Base-by-base conservation (phyloP, 495 filamentous ascomycete genomes). In the Penicillium canariense region DNA sequence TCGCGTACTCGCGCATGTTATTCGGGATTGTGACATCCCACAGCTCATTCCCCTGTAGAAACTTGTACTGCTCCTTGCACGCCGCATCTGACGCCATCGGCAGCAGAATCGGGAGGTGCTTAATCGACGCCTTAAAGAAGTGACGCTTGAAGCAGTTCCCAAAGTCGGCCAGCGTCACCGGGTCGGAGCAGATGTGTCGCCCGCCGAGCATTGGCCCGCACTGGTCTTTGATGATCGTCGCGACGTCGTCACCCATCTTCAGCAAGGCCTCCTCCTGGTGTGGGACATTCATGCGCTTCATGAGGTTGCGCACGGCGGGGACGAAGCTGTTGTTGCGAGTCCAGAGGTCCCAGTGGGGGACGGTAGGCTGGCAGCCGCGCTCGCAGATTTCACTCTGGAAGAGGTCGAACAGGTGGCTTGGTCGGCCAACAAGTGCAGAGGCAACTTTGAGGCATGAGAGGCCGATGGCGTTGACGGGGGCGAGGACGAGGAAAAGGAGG, bases 311-410 rank as follows among this genome's bases (percentile, higher is more conserved):
- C 32, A 75, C 71, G 10, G 72, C 69, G 39, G 73, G 73, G 7
- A 74, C 60, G 44, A 75, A 76, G 27, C 70, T 66, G 57, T 75
- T 71, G 59, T 72, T 68, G 63, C 71, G 70, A 15, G 73, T 75
- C 73, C 73, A 76, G 34, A 75, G 70, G 51, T 76, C 73, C 73
- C 73, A 76, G 50, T 74, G 72, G 2, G 73, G 67, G 50, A 76
- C 58, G 11, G 71, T 75, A 22, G 73, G 73, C 36, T 72, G 65
- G 35, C 73, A 76, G 43, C 73, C 73, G 8, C 52, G 59, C 11
- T 69, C 70, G 58, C 73, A 76, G 60, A 76, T 71, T 45, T 76
- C 72, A 20, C 52, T 61, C 57, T 76, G 72, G 52, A 75, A 76
- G 44, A 69, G 68, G 20, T 68, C 56, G 60, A 68, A 73, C 36